Conservation (phyloP, 75 land plant species). For the Pseudotsuga menziesii region DNA sequence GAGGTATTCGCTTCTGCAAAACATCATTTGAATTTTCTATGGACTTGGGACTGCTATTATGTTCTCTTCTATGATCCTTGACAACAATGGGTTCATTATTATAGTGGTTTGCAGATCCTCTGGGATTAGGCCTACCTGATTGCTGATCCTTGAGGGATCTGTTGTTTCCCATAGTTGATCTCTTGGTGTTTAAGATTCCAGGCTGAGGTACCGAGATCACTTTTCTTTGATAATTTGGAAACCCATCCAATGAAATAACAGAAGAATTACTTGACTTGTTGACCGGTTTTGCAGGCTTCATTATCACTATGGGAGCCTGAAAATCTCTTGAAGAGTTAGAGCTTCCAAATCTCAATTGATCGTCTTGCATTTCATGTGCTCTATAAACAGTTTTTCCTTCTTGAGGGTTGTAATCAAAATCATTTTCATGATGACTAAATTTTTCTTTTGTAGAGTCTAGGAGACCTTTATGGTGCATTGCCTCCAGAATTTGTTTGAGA, state of each 20-base stretch:
- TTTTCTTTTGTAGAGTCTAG: conserved; percentile 27
- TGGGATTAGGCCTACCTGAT: conserved; percentile 6
- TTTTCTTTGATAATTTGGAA: conserved; percentile 13
- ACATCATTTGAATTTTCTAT: conserved; percentile 5
- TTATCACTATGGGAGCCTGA: conserved; percentile 59
- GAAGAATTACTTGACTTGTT: conserved; percentile 26
- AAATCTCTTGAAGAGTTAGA: conserved; percentile 10
- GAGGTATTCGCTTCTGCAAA: neutral
- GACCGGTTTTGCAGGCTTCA: conserved; percentile 55
- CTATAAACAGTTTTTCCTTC: neutral
- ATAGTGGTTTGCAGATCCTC: neutral
- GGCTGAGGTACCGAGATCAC: neutral
- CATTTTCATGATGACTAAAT: neutral
- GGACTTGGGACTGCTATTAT: neutral
- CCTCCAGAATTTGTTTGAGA: conserved; percentile 59
- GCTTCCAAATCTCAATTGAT: conserved; percentile 1
- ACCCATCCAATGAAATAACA: conserved; percentile 12
- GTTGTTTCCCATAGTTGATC: neutral
- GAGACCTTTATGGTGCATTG: conserved; percentile 61
- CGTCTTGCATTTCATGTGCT: neutral
- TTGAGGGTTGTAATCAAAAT: neutral
- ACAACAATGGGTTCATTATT: neutral
- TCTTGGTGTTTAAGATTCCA: neutral
- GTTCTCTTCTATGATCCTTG: conserved; percentile 7
- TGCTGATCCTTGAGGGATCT: conserved; percentile 5